phyloP scores from a whole-genome alignment of 1,139 yeast species.

The Candida glucosophila region DNA sequence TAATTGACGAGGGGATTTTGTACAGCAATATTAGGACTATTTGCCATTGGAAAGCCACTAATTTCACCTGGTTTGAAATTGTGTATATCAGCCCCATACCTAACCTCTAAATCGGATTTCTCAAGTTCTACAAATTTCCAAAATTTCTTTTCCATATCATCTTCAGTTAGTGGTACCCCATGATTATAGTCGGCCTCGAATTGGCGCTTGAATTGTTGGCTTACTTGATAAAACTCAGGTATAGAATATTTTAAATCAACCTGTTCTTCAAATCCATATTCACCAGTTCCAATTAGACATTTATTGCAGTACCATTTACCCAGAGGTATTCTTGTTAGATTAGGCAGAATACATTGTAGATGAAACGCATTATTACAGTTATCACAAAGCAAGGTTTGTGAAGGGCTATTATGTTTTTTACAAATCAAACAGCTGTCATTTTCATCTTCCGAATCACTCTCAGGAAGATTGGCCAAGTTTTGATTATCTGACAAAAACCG shows the following conservation, averaged over 20 bases:
- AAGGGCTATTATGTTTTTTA: conserved; percentile 39
- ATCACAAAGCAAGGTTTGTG: conserved; percentile 53
- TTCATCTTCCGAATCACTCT: conserved; percentile 23
- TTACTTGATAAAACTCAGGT: conserved; percentile 53
- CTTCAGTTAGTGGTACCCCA: conserved; percentile 25
- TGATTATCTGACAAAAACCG: conserved; percentile 23
- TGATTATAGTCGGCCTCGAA: conserved; percentile 24
- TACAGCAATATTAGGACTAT: conserved; percentile 16
- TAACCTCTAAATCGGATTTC: conserved; percentile 43
- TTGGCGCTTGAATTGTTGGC: conserved; percentile 39
- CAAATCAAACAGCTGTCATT: conserved; percentile 48
- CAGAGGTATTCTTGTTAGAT: conserved; percentile 39
- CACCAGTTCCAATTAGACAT: conserved; percentile 81
- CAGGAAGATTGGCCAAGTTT: conserved; percentile 13
- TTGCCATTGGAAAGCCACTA: conserved; percentile 55
- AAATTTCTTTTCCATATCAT: conserved; percentile 45
- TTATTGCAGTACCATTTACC: conserved; percentile 74
- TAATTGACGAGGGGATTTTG: conserved; percentile 13
- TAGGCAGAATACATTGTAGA: conserved; percentile 51
- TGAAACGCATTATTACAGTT: conserved; percentile 70
- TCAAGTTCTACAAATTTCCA: conserved; percentile 48
- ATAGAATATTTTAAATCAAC: conserved; percentile 44
- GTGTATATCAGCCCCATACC: conserved; percentile 77
- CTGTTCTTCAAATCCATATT: conserved; percentile 81
- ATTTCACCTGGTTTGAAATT: conserved; percentile 51